These are phyloP conservation scores for Echites panduratus DNA, from an alignment of 257 asterid species.

Conservation along the genomic window DNA sequence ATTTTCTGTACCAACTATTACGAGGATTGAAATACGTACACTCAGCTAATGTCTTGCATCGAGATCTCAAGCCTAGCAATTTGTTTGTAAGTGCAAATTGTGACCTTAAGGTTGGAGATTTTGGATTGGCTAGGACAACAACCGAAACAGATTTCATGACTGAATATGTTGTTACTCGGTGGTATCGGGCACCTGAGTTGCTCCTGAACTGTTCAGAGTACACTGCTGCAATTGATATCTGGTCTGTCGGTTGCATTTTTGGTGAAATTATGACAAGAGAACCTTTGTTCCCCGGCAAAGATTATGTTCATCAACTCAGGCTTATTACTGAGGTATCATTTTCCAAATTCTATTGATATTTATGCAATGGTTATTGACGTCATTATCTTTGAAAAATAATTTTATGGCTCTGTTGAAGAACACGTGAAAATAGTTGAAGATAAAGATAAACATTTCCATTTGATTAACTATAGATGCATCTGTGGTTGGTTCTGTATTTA, in stretches of 20 bases:
- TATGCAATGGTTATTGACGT: background rate
- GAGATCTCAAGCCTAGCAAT: slow-evolving; percentile 88
- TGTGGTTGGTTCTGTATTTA: background rate
- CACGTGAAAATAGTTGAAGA: background rate
- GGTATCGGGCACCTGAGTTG: slow-evolving; percentile 92
- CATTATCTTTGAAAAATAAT: background rate
- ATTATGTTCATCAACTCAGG: slow-evolving; percentile 76
- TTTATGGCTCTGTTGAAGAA: background rate
- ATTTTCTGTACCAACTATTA: slow-evolving; percentile 71
- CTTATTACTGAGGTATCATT: slow-evolving; percentile 75
- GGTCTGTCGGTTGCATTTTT: slow-evolving; percentile 88
- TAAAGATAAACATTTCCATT: background rate
- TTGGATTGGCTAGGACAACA: slow-evolving; percentile 85
- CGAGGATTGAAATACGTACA: slow-evolving; percentile 83
- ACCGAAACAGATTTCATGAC: slow-evolving; percentile 93
- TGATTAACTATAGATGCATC: background rate
- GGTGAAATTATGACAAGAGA: slow-evolving; percentile 76
- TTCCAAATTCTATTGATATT: slow-evolving; percentile 4
- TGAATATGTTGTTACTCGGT: slow-evolving; percentile 85
- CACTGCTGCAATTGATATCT: slow-evolving; percentile 80
- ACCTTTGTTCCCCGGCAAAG: slow-evolving; percentile 82
- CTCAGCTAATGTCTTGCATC: slow-evolving; percentile 82
- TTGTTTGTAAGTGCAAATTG: slow-evolving; percentile 73
- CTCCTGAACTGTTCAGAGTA: slow-evolving; percentile 84
- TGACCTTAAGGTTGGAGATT: slow-evolving; percentile 78